phyloP scores from a whole-genome alignment of 345 rosid genomes.

The Cardamine resedifolia region DNA sequence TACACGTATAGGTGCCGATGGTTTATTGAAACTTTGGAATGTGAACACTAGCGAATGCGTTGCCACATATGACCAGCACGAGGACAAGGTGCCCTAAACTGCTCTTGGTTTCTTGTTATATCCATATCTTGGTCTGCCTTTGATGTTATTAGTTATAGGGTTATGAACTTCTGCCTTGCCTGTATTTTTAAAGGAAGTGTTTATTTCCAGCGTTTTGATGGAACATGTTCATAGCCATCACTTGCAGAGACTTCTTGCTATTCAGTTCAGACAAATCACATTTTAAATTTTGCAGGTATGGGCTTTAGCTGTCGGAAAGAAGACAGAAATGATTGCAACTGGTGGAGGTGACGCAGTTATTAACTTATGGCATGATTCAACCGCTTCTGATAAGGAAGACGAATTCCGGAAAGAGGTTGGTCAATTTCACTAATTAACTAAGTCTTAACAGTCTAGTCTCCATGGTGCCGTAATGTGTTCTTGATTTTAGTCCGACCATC shows the following conservation, averaged over 20 bases:
- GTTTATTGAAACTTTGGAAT: conserved; percentile 89
- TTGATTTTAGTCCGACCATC: conserved; percentile 1
- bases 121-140: background rate
- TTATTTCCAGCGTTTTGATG: conserved; percentile 9
- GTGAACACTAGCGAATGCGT: conserved; percentile 84
- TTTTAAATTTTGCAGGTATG: conserved; percentile 58
- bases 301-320: conserved; percentile 94
- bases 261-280: conserved; percentile 23
- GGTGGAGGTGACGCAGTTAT: conserved; percentile 89
- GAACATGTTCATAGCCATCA: background rate
- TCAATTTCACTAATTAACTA: conserved; percentile 7
- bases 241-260: background rate
- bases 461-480: background rate
- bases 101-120: conserved; percentile 7
- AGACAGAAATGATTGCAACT: conserved; percentile 86
- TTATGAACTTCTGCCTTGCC: background rate
- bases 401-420: conserved; percentile 88
- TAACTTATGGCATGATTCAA: conserved; percentile 91
- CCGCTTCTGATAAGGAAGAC: conserved; percentile 79
- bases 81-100: conserved; percentile 69
- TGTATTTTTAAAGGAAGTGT: conserved; percentile 1
- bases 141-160: background rate
- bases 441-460: background rate
- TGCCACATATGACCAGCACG: conserved; percentile 91
- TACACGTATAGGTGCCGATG: conserved; percentile 78